Conservation (phyloP, 2,329 filamentous ascomycete genomes). For the Epichloe baconii region DNA sequence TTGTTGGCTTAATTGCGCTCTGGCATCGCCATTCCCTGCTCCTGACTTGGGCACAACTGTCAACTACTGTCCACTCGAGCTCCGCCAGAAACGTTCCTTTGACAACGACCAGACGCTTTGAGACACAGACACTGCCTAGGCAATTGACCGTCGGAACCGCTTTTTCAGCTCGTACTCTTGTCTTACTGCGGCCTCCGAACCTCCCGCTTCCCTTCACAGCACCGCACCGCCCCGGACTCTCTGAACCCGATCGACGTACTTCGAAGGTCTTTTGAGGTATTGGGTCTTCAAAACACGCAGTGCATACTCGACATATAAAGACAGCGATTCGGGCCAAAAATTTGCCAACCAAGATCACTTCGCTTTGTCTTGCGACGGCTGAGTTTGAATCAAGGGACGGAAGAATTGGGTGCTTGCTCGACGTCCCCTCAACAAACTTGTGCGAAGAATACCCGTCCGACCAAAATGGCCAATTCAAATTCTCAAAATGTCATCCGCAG, state of each 20-base stretch:
- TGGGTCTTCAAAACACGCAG: not conserved
- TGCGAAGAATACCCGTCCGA: not conserved
- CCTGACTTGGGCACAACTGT: constrained; percentile 1
- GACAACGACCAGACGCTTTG: not conserved
- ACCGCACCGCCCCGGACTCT: not conserved
- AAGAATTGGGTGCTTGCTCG: no score
- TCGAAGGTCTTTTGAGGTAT: not conserved
- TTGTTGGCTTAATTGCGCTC: not conserved
- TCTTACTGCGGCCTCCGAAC: not conserved
- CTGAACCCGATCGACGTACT: not conserved
- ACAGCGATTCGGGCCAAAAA: not conserved
- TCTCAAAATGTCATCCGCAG: constrained; percentile 50
- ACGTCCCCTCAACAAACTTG: not conserved
- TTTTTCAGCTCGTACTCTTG: not conserved
- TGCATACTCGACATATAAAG: not conserved
- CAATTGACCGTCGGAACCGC: not conserved
- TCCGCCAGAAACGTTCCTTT: not conserved
- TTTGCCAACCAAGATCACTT: no score
- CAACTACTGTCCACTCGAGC: not conserved
- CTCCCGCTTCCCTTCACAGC: not conserved
- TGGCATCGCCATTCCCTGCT: not conserved
- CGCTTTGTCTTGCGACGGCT: no score
- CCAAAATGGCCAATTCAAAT: constrained; percentile 31
- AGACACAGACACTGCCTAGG: not conserved
- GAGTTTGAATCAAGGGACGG: no score